phyloP scores from a whole-genome alignment of 176 grass and related monocot genomes.

The Musa itinerans region DNA sequence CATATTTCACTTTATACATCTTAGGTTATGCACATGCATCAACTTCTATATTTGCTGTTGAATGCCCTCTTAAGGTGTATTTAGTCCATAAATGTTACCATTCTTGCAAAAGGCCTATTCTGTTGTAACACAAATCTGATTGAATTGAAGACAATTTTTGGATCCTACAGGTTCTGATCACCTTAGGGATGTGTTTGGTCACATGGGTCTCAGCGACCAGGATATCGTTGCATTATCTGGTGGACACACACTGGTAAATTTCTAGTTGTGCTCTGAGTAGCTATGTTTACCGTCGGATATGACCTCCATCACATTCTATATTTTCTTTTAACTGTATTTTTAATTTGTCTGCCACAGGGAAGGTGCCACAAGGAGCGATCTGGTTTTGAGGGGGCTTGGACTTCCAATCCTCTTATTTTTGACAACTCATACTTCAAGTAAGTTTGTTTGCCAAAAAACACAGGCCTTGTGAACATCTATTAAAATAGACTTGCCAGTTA shows the following conservation, averaged over 20 bases:
- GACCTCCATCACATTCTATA: too few species aligned
- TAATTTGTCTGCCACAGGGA: not conserved
- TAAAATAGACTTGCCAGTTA: not conserved
- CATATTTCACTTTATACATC: too few species aligned
- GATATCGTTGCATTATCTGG: conserved; percentile 98
- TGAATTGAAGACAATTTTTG: not conserved
- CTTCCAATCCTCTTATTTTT: conserved; percentile 15
- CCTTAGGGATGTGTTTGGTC: conserved; percentile 86
- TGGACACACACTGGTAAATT: conserved; percentile 20
- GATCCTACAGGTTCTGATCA: conserved; percentile 64
- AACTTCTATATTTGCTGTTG: too few species aligned
- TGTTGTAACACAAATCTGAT: too few species aligned
- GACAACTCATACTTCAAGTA: conserved; percentile 19
- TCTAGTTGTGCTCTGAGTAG: not conserved
- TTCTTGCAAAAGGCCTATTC: not conserved
- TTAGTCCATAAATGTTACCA: not conserved
- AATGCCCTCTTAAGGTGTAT: too few species aligned
- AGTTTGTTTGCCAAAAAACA: not conserved
- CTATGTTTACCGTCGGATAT: too few species aligned
- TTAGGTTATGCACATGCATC: not conserved
- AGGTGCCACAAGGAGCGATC: conserved; percentile 20
- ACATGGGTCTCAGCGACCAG: conserved; percentile 94
- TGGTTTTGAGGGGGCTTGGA: conserved; percentile 15
- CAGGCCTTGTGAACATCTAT: not conserved
- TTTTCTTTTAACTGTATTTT: too few species aligned